A percentile compares a stretch with the other conserved stretches of the same genome.
Evolutionary conservation across 192 early-diverging fungal genomes (phyloP).

Genomic region (Linnemannia elongata): DNA sequence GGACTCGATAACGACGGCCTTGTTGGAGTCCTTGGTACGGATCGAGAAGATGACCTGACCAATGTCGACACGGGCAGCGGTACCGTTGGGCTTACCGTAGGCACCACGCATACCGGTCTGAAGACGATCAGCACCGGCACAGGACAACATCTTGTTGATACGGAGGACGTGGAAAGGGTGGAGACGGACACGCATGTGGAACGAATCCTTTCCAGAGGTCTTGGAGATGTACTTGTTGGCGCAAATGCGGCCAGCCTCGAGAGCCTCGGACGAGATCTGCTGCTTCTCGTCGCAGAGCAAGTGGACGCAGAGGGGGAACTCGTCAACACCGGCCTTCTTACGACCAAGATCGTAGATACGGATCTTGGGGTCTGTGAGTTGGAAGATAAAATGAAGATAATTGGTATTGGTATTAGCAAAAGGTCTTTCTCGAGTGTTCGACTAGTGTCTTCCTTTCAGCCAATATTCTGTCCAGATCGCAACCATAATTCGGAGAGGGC

Average conservation of each 20-base stretch:
- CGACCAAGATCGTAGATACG: conserved; percentile 97
- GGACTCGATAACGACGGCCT: conserved; percentile 93
- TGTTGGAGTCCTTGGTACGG: conserved; percentile 95
- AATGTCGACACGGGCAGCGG: conserved; percentile 98
- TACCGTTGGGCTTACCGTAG: conserved; percentile 96
- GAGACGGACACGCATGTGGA: conserved; percentile 99
- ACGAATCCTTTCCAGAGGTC: conserved; percentile 97
- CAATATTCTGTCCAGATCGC: neutral
- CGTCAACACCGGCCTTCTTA: conserved; percentile 98
- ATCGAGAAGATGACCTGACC: conserved; percentile 97
- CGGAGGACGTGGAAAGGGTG: conserved; percentile 99
- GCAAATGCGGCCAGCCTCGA: conserved; percentile 98
- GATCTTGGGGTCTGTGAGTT: conserved; percentile 97
- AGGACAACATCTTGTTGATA: conserved; percentile 99
- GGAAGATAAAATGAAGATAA: conserved; percentile 95
- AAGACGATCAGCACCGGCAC: conserved; percentile 98
- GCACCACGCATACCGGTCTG: conserved; percentile 99
- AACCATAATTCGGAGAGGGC: neutral
- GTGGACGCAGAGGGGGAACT: conserved; percentile 98
- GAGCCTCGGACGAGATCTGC: conserved; percentile 98
- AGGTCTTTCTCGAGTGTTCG: conserved; percentile 49
- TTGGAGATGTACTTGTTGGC: conserved; percentile 99
- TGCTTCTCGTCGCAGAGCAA: conserved; percentile 97
- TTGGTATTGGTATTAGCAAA: conserved; percentile 97
- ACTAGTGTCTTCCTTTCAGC: too few relatives aligned